Evolutionary conservation across 495 filamentous ascomycete species (phyloP), one percentile per base, ranked within the genome.

Genomic region (Penicillium pulvis): DNA sequence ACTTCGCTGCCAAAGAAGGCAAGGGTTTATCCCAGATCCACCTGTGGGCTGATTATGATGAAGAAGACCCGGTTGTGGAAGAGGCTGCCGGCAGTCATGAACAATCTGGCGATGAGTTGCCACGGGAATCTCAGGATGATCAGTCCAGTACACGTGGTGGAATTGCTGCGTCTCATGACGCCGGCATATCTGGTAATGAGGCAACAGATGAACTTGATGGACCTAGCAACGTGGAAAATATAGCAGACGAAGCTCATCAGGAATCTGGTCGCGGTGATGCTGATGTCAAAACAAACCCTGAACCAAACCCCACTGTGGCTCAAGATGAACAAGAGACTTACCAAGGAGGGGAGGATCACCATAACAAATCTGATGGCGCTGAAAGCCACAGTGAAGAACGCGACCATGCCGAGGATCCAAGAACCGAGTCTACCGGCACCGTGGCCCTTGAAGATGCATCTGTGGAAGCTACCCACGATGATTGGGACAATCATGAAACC

Each of bases 21-120:
- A 84, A 84, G 66, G 83, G 84, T 12, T 63, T 88, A 35, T 85
- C 84, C 6, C 72, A 85, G 47, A 63, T 87, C 33, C 68, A 70
- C 36, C 55, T 64, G 8, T 79, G 76, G 67, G 69, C 73, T 64
- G 65, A 68, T 8, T 75, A 72, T 58, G 64, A 70, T 10, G 69
- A 78, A 45, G 67, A 31, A 19, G 68, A 65, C 41, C 28, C 45
- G 10, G 42, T 51, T 12, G 52, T 58, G 20, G 49, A 44, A 33
- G 59, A 68, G 44, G 41, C 12, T 48, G 12, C 12, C 2, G 26
- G 51, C 12, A 26, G 51, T n/a, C 24, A 44, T 56, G 45, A 58
- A 33, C 30, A 66, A 43, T 24, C 24, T 31, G 51, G 11, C 17
- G 23, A 9, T 43, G 35, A 10, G 26, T 19, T 24, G 41, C 20